Base-by-base conservation (phyloP, 345 rosid genomes). In the Mercurialis annua region DNA sequence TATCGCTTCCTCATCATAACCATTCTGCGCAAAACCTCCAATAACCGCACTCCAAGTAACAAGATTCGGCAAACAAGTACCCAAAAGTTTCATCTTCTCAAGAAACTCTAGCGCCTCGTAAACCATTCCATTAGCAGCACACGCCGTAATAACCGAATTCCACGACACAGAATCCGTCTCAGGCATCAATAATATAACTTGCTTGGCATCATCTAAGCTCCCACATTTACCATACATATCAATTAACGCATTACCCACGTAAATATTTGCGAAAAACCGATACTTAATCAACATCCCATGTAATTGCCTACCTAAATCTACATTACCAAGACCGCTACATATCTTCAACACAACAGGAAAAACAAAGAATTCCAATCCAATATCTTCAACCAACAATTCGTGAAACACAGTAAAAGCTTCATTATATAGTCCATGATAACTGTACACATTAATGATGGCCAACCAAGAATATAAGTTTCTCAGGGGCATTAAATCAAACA, bases 1-100 rank as follows among this genome's bases (percentile, higher is more conserved):
- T 50, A 87, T 65, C 11, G 86, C 92, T 59, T 73, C 72, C 43
- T 55, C 68, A 23, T 67, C 77, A 62, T 52, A 67, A 67, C 72
- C 84, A 76, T 79, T 83, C 67, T 81, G 85, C 0, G 87, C 75
- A 36, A 87, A 85, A 27, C 90, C 92, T 61, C 82, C 86, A 10
- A 85, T 78, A 26, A 87, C 74, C 2, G 92, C 86, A 68, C 82
- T 83, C 90, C 92, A 87, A 9, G 90, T 71, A 61, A 85, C 82
- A 57, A 83, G 75, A 77, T 85, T 83, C 10, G 86, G 85, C 49
- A 21, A 73, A 21, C 44, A 40, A 38, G 70, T 14, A 48, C 69
- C 83, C 2, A 51, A 64, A 66, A 10, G 31, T 27, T 33, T 67
- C 87, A 82, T 85, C 56, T 63, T 70, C 55, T 82, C 76, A 65